A percentile compares a stretch with the other conserved stretches of the same genome.
Evolutionary conservation across 345 rosid genomes (phyloP).

Genomic region (Eucalyptus cladocalyx): DNA sequence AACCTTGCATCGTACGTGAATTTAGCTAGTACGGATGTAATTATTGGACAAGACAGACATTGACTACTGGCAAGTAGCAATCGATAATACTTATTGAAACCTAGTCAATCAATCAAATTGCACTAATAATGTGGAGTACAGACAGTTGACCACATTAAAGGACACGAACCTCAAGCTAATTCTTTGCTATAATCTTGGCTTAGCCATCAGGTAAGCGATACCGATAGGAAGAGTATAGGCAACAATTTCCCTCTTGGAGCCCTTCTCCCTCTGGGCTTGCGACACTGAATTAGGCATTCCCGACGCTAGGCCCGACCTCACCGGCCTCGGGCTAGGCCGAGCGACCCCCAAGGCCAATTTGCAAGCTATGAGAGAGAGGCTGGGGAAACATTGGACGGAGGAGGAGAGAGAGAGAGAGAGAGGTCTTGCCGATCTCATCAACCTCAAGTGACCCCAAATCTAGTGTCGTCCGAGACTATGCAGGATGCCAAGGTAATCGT

Average conservation of each 20-base stretch:
- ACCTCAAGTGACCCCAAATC: not conserved
- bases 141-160: not conserved
- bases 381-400: not conserved
- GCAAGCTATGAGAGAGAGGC: not conserved
- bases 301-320: not conserved
- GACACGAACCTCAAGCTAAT: not conserved
- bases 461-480: not conserved
- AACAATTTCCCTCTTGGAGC: not conserved
- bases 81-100: not conserved
- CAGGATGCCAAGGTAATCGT: rapidly evolving
- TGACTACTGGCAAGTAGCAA: not conserved
- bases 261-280: not conserved
- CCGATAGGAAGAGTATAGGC: not conserved
- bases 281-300: not conserved
- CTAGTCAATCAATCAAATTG: not conserved
- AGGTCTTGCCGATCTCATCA: not conserved
- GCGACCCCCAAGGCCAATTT: not conserved
- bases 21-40: not conserved
- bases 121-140: not conserved
- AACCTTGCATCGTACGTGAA: not conserved
- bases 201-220: not conserved
- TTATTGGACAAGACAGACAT: not conserved
- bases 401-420: not conserved
- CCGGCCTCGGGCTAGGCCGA: not conserved
- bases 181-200: not conserved